Evolutionary conservation across 345 rosid species (phyloP), one percentile per base, ranked within the genome.

Genomic region (Geranium rotundifolium): DNA sequence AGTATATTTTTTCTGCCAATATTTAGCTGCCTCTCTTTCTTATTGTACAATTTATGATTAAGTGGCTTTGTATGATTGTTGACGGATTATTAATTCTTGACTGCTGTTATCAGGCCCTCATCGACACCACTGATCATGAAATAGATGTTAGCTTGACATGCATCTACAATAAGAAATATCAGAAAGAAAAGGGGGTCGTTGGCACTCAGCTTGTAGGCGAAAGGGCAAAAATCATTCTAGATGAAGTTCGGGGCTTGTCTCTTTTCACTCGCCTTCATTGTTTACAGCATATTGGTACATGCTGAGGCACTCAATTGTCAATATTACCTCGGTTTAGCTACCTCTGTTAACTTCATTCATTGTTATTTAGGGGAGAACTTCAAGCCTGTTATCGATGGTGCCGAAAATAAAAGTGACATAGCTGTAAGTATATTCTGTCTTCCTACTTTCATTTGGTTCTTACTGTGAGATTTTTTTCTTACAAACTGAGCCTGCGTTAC

Each of bases 141-240:
- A 84, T 93, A 67, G 84, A 83, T 69, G 78, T 78, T 60, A 80
- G 72, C 72, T 70, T 93, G 72, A 88, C 78, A 13, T 72, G 82
- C 74, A 87, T 84, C 78, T 82, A 78, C 68, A 64, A 66, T 63
- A 90, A 81, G 74, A 73, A 69, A 63, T 63, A 79, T 62, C 83
- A 68, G 54, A 80, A 79, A 73, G 80, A 65, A 23, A 88, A 84
- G 70, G 97, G 99, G 65, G 83, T 74, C 64, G 87, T 90, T 75
- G 95, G 91, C 59, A 83, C 97, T 30, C 90, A 84, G 64, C 91
- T 93, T 46, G 72, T 84, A 29, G 81, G 88, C 65, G 97, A 88
- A 85, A 79, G 99, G 70, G 89, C 95, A 52, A 84, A 82, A 76
- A 84, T 93, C 70, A 84, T 93, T 66, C 89, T 90, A 41, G 89